These are phyloP conservation scores for Globisporangium cederbergense DNA, from an alignment of 352 stramenopile genomes.

Conservation along the genomic window DNA sequence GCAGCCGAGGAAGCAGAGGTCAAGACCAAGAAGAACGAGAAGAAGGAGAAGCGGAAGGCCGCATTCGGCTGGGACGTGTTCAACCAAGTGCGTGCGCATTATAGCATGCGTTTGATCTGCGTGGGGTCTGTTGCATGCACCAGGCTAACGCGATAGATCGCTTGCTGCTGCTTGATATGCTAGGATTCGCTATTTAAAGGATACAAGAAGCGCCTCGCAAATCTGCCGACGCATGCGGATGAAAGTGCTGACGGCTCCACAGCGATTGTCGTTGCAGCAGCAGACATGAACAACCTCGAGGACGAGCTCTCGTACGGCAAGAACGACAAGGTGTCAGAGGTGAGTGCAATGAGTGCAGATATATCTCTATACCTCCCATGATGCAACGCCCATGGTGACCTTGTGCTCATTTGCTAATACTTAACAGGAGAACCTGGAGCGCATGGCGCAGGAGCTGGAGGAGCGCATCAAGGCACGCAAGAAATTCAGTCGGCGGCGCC, in stretches of 20 bases:
- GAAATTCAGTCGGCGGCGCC: conserved; percentile 72
- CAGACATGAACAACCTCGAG: conserved; percentile 25
- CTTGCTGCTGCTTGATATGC: neutral
- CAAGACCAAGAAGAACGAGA: conserved; percentile 60
- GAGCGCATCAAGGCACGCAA: conserved; percentile 68
- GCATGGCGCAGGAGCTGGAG: conserved; percentile 73
- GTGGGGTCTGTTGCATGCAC: neutral
- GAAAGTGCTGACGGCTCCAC: conserved; percentile 11
- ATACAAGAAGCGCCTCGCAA: conserved; percentile 80
- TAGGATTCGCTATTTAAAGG: conserved; percentile 79
- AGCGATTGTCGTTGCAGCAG: conserved; percentile 12
- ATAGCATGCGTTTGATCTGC: neutral
- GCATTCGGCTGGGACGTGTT: conserved; percentile 86
- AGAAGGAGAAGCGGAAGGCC: conserved; percentile 79
- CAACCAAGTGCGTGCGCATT: conserved; percentile 37
- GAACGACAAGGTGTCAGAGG: conserved; percentile 44
- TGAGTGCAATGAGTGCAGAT: conserved; percentile 22
- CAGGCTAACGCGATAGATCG: neutral
- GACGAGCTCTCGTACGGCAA: conserved; percentile 70
- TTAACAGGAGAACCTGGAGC: conserved; percentile 53
- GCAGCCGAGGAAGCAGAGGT: conserved; percentile 46
- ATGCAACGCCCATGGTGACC: neutral
- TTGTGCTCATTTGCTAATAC: neutral
- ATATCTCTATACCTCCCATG: neutral
- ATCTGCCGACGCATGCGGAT: conserved; percentile 38